Conservation (phyloP, 331 rosid genomes). For the Cucumis variabilis region DNA sequence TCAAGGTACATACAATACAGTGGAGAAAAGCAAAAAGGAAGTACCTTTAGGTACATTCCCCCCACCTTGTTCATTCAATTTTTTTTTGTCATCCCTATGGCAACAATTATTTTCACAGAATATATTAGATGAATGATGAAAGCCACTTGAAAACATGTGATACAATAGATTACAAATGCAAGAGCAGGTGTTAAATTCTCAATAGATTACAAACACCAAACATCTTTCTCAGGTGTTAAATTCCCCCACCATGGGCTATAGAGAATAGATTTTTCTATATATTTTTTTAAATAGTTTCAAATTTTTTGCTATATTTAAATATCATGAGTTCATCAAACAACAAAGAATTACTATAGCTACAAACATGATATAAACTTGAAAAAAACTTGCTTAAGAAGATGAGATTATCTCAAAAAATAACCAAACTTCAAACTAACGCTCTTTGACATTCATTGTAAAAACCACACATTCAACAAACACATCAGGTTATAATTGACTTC, state of each 20-base stretch:
- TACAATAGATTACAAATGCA: not conserved
- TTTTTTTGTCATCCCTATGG: conserved; percentile 81
- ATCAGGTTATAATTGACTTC: not conserved
- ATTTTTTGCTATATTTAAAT: too few relatives aligned
- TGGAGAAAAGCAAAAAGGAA: conserved; percentile 29
- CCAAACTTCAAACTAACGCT: not conserved
- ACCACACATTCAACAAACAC: not conserved
- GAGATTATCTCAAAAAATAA: not conserved
- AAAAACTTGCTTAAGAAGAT: too few relatives aligned
- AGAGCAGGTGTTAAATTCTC: not conserved
- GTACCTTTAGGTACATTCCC: conserved; percentile 56
- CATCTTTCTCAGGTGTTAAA: too few relatives aligned
- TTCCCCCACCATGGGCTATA: too few relatives aligned
- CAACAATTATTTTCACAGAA: conserved; percentile 38
- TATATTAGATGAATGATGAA: not conserved
- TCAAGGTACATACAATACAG: not conserved
- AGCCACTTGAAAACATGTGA: conserved; percentile 22
- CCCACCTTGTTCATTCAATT: conserved; percentile 55
- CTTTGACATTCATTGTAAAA: not conserved
- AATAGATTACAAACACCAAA: too few relatives aligned
- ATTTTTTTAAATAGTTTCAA: too few relatives aligned
- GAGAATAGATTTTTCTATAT: too few relatives aligned
- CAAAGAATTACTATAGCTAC: too few relatives aligned
- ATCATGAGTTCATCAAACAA: too few relatives aligned
- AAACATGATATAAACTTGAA: too few relatives aligned